Evolutionary conservation across 768 basidiomycete species (phyloP), one percentile per base, ranked within the genome.

Genomic region (Russula compacta): DNA sequence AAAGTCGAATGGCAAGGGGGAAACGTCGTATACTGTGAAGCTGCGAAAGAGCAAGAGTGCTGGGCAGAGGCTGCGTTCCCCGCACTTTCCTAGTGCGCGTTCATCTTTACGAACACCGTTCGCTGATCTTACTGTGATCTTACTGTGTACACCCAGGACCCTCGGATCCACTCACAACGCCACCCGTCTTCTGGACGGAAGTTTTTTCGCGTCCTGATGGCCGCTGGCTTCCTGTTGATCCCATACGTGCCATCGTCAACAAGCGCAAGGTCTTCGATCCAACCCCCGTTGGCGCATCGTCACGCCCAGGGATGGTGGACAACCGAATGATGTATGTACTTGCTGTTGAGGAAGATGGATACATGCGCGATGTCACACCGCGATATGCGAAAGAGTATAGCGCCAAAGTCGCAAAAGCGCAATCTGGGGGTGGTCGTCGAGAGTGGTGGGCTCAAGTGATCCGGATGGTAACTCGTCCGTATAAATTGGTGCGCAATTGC

Each of bases 131-230:
- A 36, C 44, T 5, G 35, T 36, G 35, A 19, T 14, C 19, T 33
- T 24, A 9, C n/a, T n/a, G 46, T 8, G 8, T 17, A 9, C 21
- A 44, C n/a, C 14, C 21, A 67, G 67, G n/a, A 48, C 69, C 74
- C 6, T 74, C 78, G 51, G 81, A 89, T 72, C 86, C 86, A 53
- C 75, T 73, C 40, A 78, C 64, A 55, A 84, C 84, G 10, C 86
- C 92, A 3, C 95, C 95, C 1, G 86, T 94, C 4, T 92, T 94
- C 72, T 99, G 97, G 97, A 91, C 89, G 0, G 97, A 99, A 73
- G 91, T 97, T 0, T 99, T 94, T 74, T 95, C 92, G 8, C 85
- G 91, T 21, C 84, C 94, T 7, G 93, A 97, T 74, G 83, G 80
- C 14, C 83, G 86, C 39, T 99, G 97, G 97, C 75, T 98, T 14